A percentile compares a stretch with the other conserved stretches of the same genome.
phyloP scores from a whole-genome alignment of 2,329 filamentous ascomycete species.

The Sordariomycetes sp. region DNA sequence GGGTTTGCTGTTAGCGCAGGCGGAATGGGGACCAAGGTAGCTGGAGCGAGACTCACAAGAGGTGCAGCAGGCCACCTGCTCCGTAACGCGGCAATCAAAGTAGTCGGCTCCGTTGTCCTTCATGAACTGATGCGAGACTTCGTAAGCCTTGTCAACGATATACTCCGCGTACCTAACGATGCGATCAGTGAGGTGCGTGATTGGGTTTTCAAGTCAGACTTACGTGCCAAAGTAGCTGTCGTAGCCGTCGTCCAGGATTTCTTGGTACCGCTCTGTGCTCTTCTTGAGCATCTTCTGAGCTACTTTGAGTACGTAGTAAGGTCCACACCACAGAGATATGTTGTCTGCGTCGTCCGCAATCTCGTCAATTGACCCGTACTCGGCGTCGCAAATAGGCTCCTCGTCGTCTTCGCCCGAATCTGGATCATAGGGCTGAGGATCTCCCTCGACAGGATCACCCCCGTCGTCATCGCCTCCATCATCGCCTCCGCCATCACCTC shows the following conservation, averaged over 20 bases:
- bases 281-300: slow-evolving; percentile 2
- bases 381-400: too few relatives aligned
- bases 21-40: too few relatives aligned
- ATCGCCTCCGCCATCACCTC: not conserved
- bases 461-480: not conserved
- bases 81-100: slow-evolving; percentile 3
- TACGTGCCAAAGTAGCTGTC: slow-evolving; percentile 8
- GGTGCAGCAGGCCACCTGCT: slow-evolving; percentile 3
- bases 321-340: slow-evolving; percentile 2
- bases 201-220: slow-evolving; percentile 6
- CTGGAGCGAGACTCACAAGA: too few relatives aligned
- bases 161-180: slow-evolving; percentile 5
- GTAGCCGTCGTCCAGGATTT: slow-evolving; percentile 7
- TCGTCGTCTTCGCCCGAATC: slow-evolving; percentile 2
- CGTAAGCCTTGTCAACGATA: slow-evolving; percentile 1
- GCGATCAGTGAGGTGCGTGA: slow-evolving; percentile 5
- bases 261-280: slow-evolving; percentile 5
- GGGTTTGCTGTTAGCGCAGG: too few relatives aligned
- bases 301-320: slow-evolving; percentile 3
- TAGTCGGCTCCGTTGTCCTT: slow-evolving; percentile 3
- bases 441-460: not conserved
- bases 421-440: slow-evolving; percentile 1
- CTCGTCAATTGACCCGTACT: too few relatives aligned
- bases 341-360: too few relatives aligned
- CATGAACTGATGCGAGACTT: slow-evolving; percentile 4